These are phyloP conservation scores for Cyclaneusma minus DNA, from an alignment of 2,329 filamentous ascomycete genomes.

Conservation along the genomic window DNA sequence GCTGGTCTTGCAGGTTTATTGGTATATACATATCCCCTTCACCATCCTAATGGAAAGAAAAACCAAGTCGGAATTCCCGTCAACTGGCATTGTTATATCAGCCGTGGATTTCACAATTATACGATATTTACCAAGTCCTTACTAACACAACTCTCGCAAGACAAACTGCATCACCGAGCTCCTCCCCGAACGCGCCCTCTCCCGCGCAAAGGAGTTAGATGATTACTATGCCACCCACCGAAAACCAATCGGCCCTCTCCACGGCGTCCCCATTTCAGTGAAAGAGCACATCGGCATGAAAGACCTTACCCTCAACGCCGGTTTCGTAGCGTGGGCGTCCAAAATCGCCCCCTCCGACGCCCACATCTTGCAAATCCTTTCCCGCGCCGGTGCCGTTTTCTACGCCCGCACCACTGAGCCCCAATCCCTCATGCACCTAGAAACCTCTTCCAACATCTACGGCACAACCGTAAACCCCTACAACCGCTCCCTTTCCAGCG, in stretches of 20 bases:
- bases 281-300: slow-evolving; percentile 37
- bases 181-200: slow-evolving; percentile 19
- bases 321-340: slow-evolving; percentile 32
- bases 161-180: slow-evolving; percentile 30
- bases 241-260: slow-evolving; percentile 20
- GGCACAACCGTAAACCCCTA: slow-evolving; percentile 35
- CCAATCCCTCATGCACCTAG: slow-evolving; percentile 37
- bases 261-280: slow-evolving; percentile 32
- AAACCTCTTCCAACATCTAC: slow-evolving; percentile 33
- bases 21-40: slow-evolving; percentile 12
- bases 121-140: too few species aligned
- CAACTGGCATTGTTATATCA: too few species aligned
- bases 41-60: too few species aligned
- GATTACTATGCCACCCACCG: slow-evolving; percentile 14
- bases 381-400: slow-evolving; percentile 32
- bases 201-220: slow-evolving; percentile 19
- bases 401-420: slow-evolving; percentile 36
- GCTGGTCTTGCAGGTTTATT: slow-evolving; percentile 36
- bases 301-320: slow-evolving; percentile 30
- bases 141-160: too few species aligned
- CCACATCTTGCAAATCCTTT: slow-evolving; percentile 28
- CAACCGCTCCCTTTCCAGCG: slow-evolving; percentile 32
- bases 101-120: neutral
- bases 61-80: too few species aligned
- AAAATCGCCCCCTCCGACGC: slow-evolving; percentile 27